A percentile compares a stretch with the other conserved stretches of the same genome.
Evolutionary conservation across 192 early-diverging fungal genomes (phyloP).

Genomic region (Phlyctochytrium arcticum): DNA sequence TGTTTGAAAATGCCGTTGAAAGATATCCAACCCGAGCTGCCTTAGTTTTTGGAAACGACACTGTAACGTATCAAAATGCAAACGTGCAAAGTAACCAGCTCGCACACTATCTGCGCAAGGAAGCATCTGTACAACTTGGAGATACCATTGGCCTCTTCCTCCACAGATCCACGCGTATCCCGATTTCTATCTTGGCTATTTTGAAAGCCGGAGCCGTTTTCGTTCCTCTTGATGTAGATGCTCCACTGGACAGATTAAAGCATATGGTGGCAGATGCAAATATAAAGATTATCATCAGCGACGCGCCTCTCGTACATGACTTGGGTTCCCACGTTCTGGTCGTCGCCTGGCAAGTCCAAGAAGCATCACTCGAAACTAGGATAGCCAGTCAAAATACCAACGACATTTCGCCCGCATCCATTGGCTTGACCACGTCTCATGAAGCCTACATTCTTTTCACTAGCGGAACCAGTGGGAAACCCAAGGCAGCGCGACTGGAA

Average conservation of each 20-base stretch:
- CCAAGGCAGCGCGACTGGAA: conserved; percentile 15
- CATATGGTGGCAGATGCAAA: neutral
- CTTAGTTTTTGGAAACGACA: no score
- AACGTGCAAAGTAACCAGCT: conserved; percentile 20
- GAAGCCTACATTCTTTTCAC: conserved; percentile 19
- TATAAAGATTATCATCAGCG: neutral
- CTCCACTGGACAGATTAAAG: conserved; percentile 5
- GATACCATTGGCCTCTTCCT: no score
- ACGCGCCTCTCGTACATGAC: neutral
- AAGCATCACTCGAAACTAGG: conserved; percentile 6
- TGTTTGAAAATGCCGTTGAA: no score
- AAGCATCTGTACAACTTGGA: no score
- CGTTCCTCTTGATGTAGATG: conserved; percentile 20
- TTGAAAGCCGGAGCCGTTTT: conserved; percentile 30
- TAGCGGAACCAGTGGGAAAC: conserved; percentile 7
- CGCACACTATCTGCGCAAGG: conserved; percentile 19
- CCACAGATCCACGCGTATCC: neutral
- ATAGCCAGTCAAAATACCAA: neutral
- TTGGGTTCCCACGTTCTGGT: neutral
- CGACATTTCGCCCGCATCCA: neutral
- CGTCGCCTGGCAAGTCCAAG: neutral
- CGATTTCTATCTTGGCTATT: conserved; percentile 11
- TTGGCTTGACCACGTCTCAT: no score
- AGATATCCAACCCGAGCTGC: no score
- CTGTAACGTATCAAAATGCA: conserved; percentile 19